A percentile compares a stretch with the other conserved stretches of the same genome.
Evolutionary conservation across 1,139 yeast species (phyloP).

Genomic region (Fermentozyma sake): DNA sequence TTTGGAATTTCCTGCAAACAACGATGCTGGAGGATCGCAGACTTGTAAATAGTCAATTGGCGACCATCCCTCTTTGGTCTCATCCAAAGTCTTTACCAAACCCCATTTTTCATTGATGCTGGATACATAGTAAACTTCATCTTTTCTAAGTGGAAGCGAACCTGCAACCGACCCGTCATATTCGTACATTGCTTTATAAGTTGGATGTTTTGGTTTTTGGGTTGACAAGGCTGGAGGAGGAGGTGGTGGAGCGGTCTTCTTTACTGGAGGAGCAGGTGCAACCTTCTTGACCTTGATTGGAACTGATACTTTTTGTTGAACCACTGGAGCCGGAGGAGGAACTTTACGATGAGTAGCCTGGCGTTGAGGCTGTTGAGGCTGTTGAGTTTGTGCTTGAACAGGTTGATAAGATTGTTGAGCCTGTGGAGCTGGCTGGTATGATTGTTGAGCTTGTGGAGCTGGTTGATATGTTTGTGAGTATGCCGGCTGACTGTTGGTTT

Average conservation of each 20-base stretch:
- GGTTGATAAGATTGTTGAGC: constrained; percentile 3
- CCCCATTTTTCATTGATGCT: constrained; percentile 86
- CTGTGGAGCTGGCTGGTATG: constrained; percentile 13
- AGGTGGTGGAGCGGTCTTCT: constrained; percentile 50
- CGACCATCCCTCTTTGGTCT: constrained; percentile 89
- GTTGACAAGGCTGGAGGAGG: constrained; percentile 59
- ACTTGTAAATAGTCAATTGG: constrained; percentile 87
- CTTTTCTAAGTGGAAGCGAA: constrained; percentile 72
- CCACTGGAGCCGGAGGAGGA: constrained; percentile 10
- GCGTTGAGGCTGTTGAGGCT: constrained; percentile 10
- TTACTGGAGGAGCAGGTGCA: constrained; percentile 37
- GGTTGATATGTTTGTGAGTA: too few relatives aligned
- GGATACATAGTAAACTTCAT: constrained; percentile 67
- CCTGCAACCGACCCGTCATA: constrained; percentile 84
- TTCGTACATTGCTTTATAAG: constrained; percentile 82
- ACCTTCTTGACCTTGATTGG: constrained; percentile 28
- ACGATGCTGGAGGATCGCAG: constrained; percentile 42
- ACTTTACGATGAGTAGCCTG: constrained; percentile 6
- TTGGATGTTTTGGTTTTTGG: constrained; percentile 65
- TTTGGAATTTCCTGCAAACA: constrained; percentile 15
- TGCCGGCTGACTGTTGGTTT: constrained; percentile 14
- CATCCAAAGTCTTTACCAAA: constrained; percentile 73
- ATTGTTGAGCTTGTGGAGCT: constrained; percentile 13
- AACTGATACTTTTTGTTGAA: constrained; percentile 7
- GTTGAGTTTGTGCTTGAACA: constrained; percentile 6